These are phyloP conservation scores for Verticillium dahliae DNA, from an alignment of 2,329 filamentous ascomycete genomes.

Conservation along the genomic window DNA sequence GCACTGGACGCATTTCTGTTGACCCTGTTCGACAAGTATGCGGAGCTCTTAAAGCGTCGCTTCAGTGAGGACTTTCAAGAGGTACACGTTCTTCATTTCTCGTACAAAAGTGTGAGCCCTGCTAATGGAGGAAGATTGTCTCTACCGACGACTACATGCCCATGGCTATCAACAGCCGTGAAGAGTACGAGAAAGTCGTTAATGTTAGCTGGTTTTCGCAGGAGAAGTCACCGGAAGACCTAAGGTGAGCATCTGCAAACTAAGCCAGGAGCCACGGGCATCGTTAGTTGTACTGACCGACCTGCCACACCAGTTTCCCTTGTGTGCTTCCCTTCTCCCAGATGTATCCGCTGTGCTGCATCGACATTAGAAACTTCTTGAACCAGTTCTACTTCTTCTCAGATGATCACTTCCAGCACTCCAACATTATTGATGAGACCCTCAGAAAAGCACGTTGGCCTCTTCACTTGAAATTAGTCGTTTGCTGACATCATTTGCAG, in stretches of 20 bases:
- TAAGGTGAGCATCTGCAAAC: conserved; percentile 49
- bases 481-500: conserved; percentile 29
- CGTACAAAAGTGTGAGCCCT: conserved; percentile 1
- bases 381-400: conserved; percentile 99
- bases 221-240: conserved; percentile 67
- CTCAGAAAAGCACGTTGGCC: conserved; percentile 58
- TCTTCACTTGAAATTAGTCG: not conserved
- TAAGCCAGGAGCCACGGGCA: too few relatives aligned
- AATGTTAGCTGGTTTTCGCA: conserved; percentile 95
- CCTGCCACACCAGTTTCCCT: conserved; percentile 59
- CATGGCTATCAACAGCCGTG: conserved; percentile 85
- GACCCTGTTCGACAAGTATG: conserved; percentile 90
- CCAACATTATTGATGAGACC: conserved; percentile 84
- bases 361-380: conserved; percentile 94
- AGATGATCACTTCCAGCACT: conserved; percentile 90
- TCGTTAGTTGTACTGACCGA: conserved; percentile 6
- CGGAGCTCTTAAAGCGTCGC: conserved; percentile 78
- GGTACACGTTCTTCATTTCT: conserved; percentile 32
- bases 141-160: conserved; percentile 99
- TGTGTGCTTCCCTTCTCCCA: conserved; percentile 96
- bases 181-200: conserved; percentile 93
- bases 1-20: conserved; percentile 79
- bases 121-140: conserved; percentile 44
- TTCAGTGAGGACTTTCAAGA: conserved; percentile 97
- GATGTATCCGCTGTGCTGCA: conserved; percentile 98